Conservation (phyloP, 2,329 filamentous ascomycete genomes). For the Diaporthe sp. region DNA sequence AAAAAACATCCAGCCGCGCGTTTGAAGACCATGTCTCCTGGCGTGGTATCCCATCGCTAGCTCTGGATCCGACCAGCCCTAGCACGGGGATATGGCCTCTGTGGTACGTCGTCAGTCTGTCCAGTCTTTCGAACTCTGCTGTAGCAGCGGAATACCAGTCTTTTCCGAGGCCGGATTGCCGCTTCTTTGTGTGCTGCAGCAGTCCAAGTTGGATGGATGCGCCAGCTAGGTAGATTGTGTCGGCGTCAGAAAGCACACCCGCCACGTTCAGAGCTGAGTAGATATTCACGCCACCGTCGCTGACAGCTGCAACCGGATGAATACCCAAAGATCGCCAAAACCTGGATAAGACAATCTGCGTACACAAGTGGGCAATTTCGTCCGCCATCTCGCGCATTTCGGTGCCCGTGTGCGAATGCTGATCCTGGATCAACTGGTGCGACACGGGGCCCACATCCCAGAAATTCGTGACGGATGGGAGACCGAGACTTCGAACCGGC, state of each 20-base stretch:
- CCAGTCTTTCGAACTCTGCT: background rate
- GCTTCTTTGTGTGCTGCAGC: too few relatives aligned
- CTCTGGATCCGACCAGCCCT: background rate
- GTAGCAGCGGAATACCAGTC: background rate
- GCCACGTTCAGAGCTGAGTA: conserved; percentile 78
- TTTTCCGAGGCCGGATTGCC: accelerated
- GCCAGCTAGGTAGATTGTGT: conserved; percentile 80
- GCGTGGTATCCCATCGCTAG: too few relatives aligned
- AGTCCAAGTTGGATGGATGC: conserved; percentile 42
- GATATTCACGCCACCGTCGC: conserved; percentile 72
- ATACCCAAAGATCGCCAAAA: conserved; percentile 70
- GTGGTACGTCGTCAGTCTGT: background rate
- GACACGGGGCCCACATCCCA: too few relatives aligned
- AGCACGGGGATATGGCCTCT: background rate
- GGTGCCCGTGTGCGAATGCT: background rate
- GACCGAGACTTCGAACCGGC: too few relatives aligned
- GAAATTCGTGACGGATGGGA: too few relatives aligned
- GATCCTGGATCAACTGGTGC: too few relatives aligned
- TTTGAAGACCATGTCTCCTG: background rate
- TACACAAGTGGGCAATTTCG: conserved; percentile 65
- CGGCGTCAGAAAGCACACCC: conserved; percentile 78
- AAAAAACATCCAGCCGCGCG: background rate
- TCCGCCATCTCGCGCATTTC: conserved; percentile 48
- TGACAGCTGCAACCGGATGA: conserved; percentile 59
- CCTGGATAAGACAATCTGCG: conserved; percentile 69